A percentile compares a stretch with the other conserved stretches of the same genome.
These are phyloP conservation scores for Tubosaeta sp. DNA, from an alignment of 768 basidiomycete species.

Conservation along the genomic window DNA sequence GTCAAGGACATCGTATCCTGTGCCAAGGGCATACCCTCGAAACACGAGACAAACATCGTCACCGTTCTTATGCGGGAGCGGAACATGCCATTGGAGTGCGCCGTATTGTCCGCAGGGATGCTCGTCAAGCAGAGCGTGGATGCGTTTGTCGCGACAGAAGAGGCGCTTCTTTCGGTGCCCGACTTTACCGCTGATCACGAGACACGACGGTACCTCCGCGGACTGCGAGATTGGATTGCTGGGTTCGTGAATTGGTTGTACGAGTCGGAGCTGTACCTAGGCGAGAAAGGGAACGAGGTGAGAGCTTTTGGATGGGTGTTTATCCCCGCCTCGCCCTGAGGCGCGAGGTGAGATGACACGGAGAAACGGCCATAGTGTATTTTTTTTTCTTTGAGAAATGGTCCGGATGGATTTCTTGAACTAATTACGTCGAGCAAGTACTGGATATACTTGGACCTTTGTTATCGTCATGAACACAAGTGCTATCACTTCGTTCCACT, in stretches of 20 bases:
- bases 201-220: conserved; percentile 40
- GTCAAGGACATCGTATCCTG: conserved; percentile 59
- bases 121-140: conserved; percentile 28
- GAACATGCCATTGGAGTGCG: conserved; percentile 46
- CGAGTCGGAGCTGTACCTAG: conserved; percentile 59
- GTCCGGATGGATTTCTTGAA: conserved; percentile 8
- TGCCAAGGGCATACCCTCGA: conserved; percentile 40
- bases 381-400: neutral
- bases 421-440: neutral
- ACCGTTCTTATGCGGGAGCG: conserved; percentile 44
- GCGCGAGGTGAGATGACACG: neutral
- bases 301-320: conserved; percentile 63
- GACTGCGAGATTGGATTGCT: conserved; percentile 51
- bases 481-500: neutral
- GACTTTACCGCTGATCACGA: conserved; percentile 20
- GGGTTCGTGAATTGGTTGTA: conserved; percentile 65
- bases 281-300: conserved; percentile 52
- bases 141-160: conserved; percentile 25
- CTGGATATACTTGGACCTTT: neutral
- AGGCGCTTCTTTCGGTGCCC: conserved; percentile 13
- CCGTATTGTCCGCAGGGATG: conserved; percentile 24
- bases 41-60: conserved; percentile 43
- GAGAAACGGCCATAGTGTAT: neutral
- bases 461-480: neutral
- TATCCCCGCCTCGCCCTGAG: conserved; percentile 26